Evolutionary conservation across 345 rosid genomes (phyloP), one percentile per base, ranked within the genome.

Genomic region (Populus tremula): DNA sequence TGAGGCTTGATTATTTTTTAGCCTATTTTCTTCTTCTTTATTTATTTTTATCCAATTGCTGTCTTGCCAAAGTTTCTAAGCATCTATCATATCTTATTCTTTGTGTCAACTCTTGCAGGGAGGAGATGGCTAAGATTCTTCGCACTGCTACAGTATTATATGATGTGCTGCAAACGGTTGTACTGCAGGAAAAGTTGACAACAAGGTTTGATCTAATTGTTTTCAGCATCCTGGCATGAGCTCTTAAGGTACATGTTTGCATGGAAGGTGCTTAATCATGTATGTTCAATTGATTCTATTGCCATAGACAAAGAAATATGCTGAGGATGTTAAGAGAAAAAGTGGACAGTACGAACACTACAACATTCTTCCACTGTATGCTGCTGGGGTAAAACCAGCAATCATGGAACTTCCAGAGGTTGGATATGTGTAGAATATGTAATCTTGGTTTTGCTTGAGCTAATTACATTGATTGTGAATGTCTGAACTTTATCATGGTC

Each of bases 341-440:
- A 88, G 73, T 83, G 91, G 74, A 74, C 93, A 80, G 43, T 86
- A 83, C n/a, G 86, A 81, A 74, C 93, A 69, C 81, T 92, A 89
- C 79, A 96, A 96, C 88, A 96, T 96, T 86, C 91, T 96, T 71
- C 98, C 99, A 36, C 71, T 94, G 50, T 69, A 91, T 75, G 90
- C 89, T 23, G 84, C 82, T 23, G 98, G 87, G 73, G 86, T 86
- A 66, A 90, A 87, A 89, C 85, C 97, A 63, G 91, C 84, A 64
- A 80, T 94, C 41, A 92, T 94, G 97, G 88, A 94, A 73, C 91
- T 92, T 83, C 94, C 95, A 69, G 95, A 94, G 99, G 98, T 94
- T 84, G 84, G 84, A 80, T 73, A 67, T 59, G 54, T 65, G 62
- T 61, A 29, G 70, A 29, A 31, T 78, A 76, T 64, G 41, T 81